Conservation (phyloP, 768 basidiomycete species). For the Mycena leptocephala region DNA sequence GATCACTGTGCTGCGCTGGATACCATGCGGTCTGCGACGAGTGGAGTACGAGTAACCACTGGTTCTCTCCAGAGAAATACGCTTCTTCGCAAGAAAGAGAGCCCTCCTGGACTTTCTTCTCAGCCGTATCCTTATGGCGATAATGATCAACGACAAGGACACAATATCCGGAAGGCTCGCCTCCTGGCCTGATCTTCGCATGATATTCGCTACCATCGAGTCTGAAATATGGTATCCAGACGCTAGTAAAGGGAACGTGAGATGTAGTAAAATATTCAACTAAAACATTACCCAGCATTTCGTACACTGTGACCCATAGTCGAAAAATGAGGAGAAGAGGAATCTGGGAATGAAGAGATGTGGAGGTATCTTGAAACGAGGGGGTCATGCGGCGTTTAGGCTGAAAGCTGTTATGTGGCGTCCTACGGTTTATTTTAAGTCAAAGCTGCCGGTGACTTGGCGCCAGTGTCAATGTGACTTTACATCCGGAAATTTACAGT, state of each 20-base stretch:
- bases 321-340: too few relatives aligned
- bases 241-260: not conserved
- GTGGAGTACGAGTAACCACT: not conserved
- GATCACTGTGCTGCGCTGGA: not conserved
- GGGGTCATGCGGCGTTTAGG: too few relatives aligned
- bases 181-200: not conserved
- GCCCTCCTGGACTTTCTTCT: not conserved
- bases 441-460: too few relatives aligned
- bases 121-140: not conserved
- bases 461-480: too few relatives aligned
- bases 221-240: not conserved
- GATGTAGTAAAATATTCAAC: not conserved
- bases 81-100: not conserved
- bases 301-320: too few relatives aligned
- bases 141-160: not conserved
- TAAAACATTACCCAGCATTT: too few relatives aligned
- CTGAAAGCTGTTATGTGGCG: too few relatives aligned
- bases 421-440: too few relatives aligned
- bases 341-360: too few relatives aligned
- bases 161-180: not conserved
- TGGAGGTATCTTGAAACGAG: too few relatives aligned
- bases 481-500: too few relatives aligned
- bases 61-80: not conserved
- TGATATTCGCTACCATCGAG: not conserved
- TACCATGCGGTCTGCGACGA: constrained; percentile 12